Evolutionary conservation across 2,329 filamentous ascomycete species (phyloP), one percentile per base, ranked within the genome.

Genomic region (Sclerotiophoma versabilis): DNA sequence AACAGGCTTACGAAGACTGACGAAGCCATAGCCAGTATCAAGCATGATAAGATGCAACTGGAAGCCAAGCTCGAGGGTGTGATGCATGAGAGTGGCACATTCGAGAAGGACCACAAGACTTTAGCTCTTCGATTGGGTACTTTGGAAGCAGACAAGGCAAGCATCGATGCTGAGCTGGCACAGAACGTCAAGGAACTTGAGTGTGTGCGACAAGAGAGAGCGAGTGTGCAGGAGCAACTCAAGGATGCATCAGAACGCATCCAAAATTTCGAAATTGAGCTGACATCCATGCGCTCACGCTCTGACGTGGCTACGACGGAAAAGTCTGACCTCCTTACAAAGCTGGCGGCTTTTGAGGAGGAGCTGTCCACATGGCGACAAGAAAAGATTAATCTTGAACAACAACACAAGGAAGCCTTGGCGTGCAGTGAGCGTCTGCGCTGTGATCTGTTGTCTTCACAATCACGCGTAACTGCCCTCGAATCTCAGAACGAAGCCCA

Each of bases 401-500:
- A 49, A 12, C 55, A 49, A 42, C 43, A 60, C 12, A 38, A 57
- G 2, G 55, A 42, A 2, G 42, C 54, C 14, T 36, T 51, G 37
- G 12, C 50, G 11, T 39, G 55, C 14, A 58, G 49, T 14, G 26
- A 44, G 27, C 45, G 39, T 9, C 52, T 70, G 7, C 56, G 65
- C 32, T 41, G 50, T 4, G 62, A 69, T 14, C 32, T 64, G 7
- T 49, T 44, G 7, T 51, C 62, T 10, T 54, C 64, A 41, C 61
- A 47, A 17, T 63, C 57, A 10, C 59, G 47, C 15, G 30, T 68
- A 26, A 34, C 42, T 15, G 52, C 57, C 8, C 50, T 65, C 20
- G 63, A 73, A 29, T 54, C 54, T 3, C 56, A 64, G 29, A 69
- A 62, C 42, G 56, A 58, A 2, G 51, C 36, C 22, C 59, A 72